phyloP scores from a whole-genome alignment of 176 grass and related monocot genomes.

The Eleusine coracana region DNA sequence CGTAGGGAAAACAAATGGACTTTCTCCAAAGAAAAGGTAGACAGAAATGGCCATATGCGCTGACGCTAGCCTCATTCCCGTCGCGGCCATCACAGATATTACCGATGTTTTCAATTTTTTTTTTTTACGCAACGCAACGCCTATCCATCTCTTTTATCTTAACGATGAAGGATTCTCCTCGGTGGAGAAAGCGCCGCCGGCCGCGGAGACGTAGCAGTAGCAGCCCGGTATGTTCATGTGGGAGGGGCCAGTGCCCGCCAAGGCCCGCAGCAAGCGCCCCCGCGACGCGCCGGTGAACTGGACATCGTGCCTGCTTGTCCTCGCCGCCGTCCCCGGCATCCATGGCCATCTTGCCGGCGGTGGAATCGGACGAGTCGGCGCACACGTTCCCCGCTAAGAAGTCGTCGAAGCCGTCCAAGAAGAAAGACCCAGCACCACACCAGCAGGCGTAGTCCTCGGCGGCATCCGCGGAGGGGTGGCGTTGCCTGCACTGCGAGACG shows the following conservation, averaged over 20 bases:
- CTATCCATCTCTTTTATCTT: background rate
- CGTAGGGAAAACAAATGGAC: no score
- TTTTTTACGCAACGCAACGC: background rate
- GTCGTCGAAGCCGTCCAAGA: slow-evolving; percentile 58
- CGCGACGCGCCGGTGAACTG: slow-evolving; percentile 59
- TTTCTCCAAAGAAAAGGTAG: no score
- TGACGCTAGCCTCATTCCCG: background rate
- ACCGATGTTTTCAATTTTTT: background rate
- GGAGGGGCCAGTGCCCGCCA: slow-evolving; percentile 54
- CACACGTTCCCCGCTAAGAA: slow-evolving; percentile 41
- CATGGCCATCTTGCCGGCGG: slow-evolving; percentile 57
- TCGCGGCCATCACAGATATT: background rate
- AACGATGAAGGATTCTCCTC: background rate
- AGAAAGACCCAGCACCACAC: slow-evolving; percentile 42
- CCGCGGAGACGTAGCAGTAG: background rate
- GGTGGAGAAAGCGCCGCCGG: background rate
- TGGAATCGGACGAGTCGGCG: slow-evolving; percentile 39
- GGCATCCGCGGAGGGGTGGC: slow-evolving; percentile 44
- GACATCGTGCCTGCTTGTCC: slow-evolving; percentile 62
- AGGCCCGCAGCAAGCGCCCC: slow-evolving; percentile 72
- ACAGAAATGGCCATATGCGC: background rate
- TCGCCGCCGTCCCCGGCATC: slow-evolving; percentile 51
- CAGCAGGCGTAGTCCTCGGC: background rate
- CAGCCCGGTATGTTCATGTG: slow-evolving; percentile 42
- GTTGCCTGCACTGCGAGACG: slow-evolving; percentile 89